Conservation (phyloP, 2,329 filamentous ascomycete genomes). For the Sporothrix globosa region DNA sequence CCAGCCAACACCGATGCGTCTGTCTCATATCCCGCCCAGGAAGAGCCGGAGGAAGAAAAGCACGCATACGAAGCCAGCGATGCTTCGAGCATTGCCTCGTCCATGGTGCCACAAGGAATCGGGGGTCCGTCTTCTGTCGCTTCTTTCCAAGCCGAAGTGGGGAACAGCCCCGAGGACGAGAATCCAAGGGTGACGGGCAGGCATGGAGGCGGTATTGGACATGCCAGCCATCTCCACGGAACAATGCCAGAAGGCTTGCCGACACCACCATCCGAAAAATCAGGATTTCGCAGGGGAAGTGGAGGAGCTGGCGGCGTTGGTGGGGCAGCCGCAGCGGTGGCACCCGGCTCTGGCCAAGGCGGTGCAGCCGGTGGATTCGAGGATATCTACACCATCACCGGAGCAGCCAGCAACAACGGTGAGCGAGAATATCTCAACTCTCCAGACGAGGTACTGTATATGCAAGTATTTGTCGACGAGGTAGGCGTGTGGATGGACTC, state of each 20-base stretch:
- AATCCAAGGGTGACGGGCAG: neutral
- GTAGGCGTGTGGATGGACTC: constrained; percentile 95
- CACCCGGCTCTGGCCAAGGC: neutral
- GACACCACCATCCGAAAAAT: constrained; percentile 50
- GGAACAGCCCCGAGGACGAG: constrained; percentile 37
- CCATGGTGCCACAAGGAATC: constrained; percentile 45
- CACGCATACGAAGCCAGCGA: constrained; percentile 45
- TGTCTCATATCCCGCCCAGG: constrained; percentile 35
- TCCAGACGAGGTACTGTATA: constrained; percentile 79
- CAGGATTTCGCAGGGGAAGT: constrained; percentile 5
- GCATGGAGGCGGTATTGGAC: neutral
- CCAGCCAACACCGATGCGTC: constrained; percentile 5
- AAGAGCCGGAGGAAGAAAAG: constrained; percentile 38
- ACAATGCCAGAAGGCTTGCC: constrained; percentile 42
- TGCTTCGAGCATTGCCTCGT: constrained; percentile 47
- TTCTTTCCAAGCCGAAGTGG: constrained; percentile 35
- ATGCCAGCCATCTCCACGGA: neutral
- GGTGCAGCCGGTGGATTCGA: neutral
- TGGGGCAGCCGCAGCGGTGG: neutral
- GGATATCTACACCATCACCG: neutral
- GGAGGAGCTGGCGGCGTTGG: neutral
- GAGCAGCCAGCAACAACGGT: constrained; percentile 33
- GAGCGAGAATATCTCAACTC: constrained; percentile 68
- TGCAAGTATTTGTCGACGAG: constrained; percentile 90
- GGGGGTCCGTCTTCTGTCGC: constrained; percentile 41